Evolutionary conservation across 2,329 filamentous ascomycete species (phyloP), one percentile per base, ranked within the genome.

Genomic region (Graphilbum sp.): DNA sequence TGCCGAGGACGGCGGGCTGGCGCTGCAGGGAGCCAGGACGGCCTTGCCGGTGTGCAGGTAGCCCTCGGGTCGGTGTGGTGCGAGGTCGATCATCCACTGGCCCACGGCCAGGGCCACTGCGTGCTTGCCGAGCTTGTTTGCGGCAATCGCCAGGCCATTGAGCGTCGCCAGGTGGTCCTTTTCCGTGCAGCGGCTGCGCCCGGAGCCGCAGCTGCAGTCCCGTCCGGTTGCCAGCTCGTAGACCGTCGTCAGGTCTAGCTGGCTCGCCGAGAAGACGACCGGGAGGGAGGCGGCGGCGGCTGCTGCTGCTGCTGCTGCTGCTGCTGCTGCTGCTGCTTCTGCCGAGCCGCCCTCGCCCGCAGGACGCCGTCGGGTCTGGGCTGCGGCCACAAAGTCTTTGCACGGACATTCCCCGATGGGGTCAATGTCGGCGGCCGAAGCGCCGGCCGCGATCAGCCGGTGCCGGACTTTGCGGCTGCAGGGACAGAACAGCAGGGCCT

Each of bases 31-130:
- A 43, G 21, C 24, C 25, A 40, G 15, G 15, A 43, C 27, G 1
- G 33, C 21, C 39, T 41, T 44, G 18, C 39, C 45, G 35, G 43
- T 13, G 20, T 40, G 38, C n/a, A 47, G 39, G 17, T 47, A 47
- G 4, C 45, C 44, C 30, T 43, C 25, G 12, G 43, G 31, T 2
- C 23, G 27, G 3, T 40, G 18, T 4, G 43, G 43, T 13, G 41
- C 41, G 27, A 45, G 21, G 16, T 46, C 40, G 8, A 46, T 17
- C 16, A 41, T 17, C 33, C 36, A 41, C 35, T 45, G 40, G 11
- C 36, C 42, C 23, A 41, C 24, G 12, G 15, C 16, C 8, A 17
- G 11, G 3, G 37, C 41, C 20, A 38, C 21, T 2, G 34, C 32
- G 12, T 19, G 5, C 4, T 19, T 23, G 15, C 37, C 31, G 21